Evolutionary conservation across 306 rosid species (phyloP).

Genomic region (Phaseolus lunatus): DNA sequence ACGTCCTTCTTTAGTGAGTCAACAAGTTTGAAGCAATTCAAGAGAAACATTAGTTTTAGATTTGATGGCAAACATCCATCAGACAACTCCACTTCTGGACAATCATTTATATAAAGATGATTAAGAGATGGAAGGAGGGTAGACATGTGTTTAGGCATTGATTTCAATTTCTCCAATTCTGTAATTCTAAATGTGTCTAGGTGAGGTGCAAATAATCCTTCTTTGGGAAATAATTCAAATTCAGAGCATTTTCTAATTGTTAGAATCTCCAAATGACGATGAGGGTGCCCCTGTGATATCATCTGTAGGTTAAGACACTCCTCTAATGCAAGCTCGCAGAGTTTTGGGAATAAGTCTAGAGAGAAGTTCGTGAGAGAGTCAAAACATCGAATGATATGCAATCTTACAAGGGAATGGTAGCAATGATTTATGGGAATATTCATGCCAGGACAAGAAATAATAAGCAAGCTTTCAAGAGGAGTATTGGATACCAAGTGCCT

Average conservation of each 20-base stretch:
- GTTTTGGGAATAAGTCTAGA: neutral
- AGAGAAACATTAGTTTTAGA: neutral
- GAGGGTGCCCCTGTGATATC: neutral
- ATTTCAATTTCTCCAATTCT: neutral
- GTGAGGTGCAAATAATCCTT: neutral
- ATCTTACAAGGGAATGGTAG: neutral
- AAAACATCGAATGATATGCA: neutral
- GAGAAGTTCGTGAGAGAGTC: neutral
- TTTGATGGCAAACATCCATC: slow-evolving; percentile 14
- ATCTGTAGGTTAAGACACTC: neutral
- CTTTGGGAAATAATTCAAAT: neutral
- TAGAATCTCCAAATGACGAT: neutral
- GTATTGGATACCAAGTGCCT: neutral
- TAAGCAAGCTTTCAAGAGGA: neutral
- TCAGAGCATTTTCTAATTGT: neutral
- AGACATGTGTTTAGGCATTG: neutral
- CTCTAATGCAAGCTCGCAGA: neutral
- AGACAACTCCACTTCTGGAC: neutral
- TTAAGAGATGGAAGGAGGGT: neutral
- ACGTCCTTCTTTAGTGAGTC: neutral
- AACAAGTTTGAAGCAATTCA: neutral
- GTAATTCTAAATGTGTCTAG: neutral
- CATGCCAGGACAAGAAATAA: neutral
- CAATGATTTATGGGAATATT: neutral
- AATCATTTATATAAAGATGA: rapidly evolving